Conservation (phyloP, 163 green algal genomes). For the Scenedesmus sp. region DNA sequence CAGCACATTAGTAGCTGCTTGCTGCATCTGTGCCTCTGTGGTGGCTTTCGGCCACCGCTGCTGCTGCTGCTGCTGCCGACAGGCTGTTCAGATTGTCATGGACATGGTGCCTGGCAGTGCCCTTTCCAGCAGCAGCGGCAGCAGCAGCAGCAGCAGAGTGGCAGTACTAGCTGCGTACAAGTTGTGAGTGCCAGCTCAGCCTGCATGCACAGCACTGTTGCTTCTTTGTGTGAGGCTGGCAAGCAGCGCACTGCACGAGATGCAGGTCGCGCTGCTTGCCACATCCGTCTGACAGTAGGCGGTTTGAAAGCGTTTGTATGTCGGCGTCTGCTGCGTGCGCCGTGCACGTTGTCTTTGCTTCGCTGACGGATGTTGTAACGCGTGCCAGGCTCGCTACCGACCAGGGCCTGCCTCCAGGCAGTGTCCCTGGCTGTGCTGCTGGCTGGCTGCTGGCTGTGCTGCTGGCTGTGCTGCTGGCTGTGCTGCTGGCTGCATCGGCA, state of each 20-base stretch:
- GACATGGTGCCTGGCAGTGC: neutral
- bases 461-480: neutral
- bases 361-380: too few species aligned
- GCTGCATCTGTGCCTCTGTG: neutral
- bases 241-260: too few species aligned
- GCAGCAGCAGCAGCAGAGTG: neutral
- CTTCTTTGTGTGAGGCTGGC: too few species aligned
- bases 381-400: too few species aligned
- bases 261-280: neutral
- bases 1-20: neutral
- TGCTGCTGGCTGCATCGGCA: neutral
- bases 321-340: neutral
- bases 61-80: neutral
- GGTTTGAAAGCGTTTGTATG: neutral
- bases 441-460: neutral
- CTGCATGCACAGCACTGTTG: too few species aligned
- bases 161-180: neutral
- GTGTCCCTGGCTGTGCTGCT: neutral
- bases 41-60: neutral
- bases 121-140: neutral
- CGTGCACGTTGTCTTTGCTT: neutral
- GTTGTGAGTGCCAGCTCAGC: too few species aligned
- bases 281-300: neutral
- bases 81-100: neutral
- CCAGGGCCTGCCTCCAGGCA: neutral